Conservation (phyloP, 306 rosid species). For the Delonix regia region DNA sequence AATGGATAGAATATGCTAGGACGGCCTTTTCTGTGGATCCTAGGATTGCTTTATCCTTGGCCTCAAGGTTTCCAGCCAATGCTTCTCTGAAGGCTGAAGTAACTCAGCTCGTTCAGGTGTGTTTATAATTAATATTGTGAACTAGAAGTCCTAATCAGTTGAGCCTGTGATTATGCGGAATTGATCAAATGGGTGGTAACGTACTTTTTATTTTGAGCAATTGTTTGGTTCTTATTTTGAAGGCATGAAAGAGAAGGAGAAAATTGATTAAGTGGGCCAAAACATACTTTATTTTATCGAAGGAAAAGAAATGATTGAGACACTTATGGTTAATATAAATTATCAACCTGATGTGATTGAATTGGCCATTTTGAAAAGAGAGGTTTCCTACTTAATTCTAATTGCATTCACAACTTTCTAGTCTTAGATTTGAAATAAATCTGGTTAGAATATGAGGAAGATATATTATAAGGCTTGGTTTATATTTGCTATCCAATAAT, state of each 20-base stretch:
- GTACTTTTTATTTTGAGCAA: conserved; percentile 1
- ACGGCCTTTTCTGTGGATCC: conserved; percentile 98
- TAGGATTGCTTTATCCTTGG: conserved; percentile 79
- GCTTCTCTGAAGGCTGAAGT: conserved; percentile 81
- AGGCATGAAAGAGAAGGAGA: not conserved
- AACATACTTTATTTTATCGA: not conserved
- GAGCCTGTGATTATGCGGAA: conserved; percentile 18
- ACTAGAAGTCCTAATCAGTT: conserved; percentile 28
- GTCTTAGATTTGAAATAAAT: conserved; percentile 9
- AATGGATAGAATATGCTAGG: conserved; percentile 88
- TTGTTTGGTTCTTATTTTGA: conserved; percentile 15
- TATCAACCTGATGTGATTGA: not conserved
- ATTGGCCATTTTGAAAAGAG: not conserved
- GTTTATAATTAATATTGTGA: conserved; percentile 21
- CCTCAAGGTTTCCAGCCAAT: conserved; percentile 84
- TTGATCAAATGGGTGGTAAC: conserved; percentile 24
- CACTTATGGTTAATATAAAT: not conserved
- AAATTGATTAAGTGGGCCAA: no score
- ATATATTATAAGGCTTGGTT: not conserved
- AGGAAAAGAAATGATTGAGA: not conserved
- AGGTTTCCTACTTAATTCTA: not conserved
- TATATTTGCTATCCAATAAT: conserved; percentile 13
- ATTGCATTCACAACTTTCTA: not conserved
- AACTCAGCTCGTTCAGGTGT: conserved; percentile 89
- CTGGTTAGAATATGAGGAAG: conserved; percentile 17